These are phyloP conservation scores for Epichloe brachyelytri DNA, from an alignment of 2,329 filamentous ascomycete genomes.

Conservation along the genomic window DNA sequence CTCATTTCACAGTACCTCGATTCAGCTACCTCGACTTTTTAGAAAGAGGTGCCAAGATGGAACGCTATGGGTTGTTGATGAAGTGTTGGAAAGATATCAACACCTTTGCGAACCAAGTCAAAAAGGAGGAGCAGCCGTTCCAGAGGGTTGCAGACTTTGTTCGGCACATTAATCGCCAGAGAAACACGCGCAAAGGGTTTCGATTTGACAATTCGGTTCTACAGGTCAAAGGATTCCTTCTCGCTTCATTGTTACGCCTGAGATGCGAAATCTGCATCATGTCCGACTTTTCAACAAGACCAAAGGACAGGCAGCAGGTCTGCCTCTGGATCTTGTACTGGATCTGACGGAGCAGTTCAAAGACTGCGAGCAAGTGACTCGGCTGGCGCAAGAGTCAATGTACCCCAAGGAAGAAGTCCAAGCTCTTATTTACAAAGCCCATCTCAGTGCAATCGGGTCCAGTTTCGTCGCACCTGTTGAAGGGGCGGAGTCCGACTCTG, in stretches of 20 bases:
- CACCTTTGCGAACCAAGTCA: constrained; percentile 15
- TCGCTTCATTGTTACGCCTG: constrained; percentile 30
- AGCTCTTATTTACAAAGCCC: constrained; percentile 35
- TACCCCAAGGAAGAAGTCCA: constrained; percentile 34
- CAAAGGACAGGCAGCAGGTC: background rate
- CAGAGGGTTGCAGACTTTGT: constrained; percentile 33
- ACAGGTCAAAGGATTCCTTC: constrained; percentile 25
- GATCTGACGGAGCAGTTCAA: constrained; percentile 19
- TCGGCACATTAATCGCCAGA: constrained; percentile 22
- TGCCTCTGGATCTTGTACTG: constrained; percentile 8
- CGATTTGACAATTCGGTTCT: constrained; percentile 21
- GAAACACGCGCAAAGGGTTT: constrained; percentile 15
- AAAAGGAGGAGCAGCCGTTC: constrained; percentile 35
- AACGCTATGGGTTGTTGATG: background rate
- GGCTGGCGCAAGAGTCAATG: constrained; percentile 20
- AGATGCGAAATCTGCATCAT: constrained; percentile 36
- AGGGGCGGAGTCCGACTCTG: background rate
- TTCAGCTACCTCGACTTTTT: background rate
- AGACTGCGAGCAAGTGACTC: constrained; percentile 28
- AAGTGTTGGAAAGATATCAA: constrained; percentile 6
- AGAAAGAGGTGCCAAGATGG: background rate
- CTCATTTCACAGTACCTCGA: background rate
- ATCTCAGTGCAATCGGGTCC: constrained; percentile 15
- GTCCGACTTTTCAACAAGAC: constrained; percentile 21
- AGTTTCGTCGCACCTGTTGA: constrained; percentile 20